A percentile compares a stretch with the other conserved stretches of the same genome.
phyloP scores from a whole-genome alignment of 2,329 filamentous ascomycete species.

The Alternaria sp. region DNA sequence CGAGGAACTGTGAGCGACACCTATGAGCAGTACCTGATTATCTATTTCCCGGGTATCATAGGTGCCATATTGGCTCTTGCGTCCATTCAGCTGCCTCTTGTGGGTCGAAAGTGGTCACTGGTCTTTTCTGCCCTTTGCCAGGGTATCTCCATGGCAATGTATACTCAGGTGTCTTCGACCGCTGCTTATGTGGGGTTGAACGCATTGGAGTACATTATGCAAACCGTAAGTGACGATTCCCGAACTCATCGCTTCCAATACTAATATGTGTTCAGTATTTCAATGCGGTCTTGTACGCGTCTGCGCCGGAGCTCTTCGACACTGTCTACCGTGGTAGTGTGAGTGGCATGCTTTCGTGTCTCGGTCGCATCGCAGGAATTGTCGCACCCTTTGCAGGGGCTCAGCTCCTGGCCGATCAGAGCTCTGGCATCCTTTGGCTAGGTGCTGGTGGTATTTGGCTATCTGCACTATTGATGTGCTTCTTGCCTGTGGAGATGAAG shows the following conservation, averaged over 20 bases:
- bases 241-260: no score
- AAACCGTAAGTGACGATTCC: slow-evolving; percentile 24
- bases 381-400: slow-evolving; percentile 38
- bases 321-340: slow-evolving; percentile 39
- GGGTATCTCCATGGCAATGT: slow-evolving; percentile 40
- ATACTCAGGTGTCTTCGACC: slow-evolving; percentile 35
- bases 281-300: slow-evolving; percentile 39
- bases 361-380: slow-evolving; percentile 37
- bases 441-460: slow-evolving; percentile 41
- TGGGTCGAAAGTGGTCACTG: slow-evolving; percentile 38
- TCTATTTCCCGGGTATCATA: slow-evolving; percentile 37
- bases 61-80: slow-evolving; percentile 31
- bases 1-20: slow-evolving; percentile 31
- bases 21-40: slow-evolving; percentile 40
- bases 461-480: slow-evolving; percentile 35
- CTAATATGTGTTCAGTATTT: slow-evolving; percentile 25
- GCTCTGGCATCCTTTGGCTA: slow-evolving; percentile 38
- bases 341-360: slow-evolving; percentile 37
- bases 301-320: slow-evolving; percentile 38
- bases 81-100: slow-evolving; percentile 34
- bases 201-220: slow-evolving; percentile 42
- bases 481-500: slow-evolving; percentile 39
- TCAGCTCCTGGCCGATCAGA: slow-evolving; percentile 24
- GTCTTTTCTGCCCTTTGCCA: slow-evolving; percentile 37
- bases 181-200: slow-evolving; percentile 37